Base-by-base conservation (phyloP, 2,329 filamentous ascomycete species). In the Apiospora kogelbergensis region DNA sequence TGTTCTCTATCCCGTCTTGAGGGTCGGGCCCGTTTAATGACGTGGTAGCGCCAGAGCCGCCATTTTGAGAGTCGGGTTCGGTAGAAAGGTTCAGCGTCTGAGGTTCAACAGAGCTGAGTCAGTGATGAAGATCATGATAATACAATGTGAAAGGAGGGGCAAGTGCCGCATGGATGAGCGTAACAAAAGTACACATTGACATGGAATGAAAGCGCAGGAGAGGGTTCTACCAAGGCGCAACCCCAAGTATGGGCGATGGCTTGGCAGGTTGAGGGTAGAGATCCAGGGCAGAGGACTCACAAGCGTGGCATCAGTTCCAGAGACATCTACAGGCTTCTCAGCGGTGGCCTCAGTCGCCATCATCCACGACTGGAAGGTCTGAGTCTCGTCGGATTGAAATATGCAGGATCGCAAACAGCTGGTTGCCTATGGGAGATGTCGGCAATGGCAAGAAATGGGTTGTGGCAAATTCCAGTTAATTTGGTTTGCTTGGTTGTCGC, bases 1-100 rank as follows among this genome's bases (percentile, higher is more conserved):
- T 89, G 76, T 87, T 86, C 74, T 85, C 86, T 73, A 85, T 80
- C 70, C 88, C 87, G 74, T 89, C 83, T 76, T 79, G 79, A 73
- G 82, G 78, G 71, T 78, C 72, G 64, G 77, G 66, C 20, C 85
- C 85, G 77, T 89, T 89, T 79, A 88, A 71, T 64, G 73, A 75
- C 74, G 78, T 78, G 73, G 82, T 76, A 69, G 76, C 79, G 68
- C 84, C 78, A 74, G 78, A 74, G 73, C 79, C 80, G 81, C 78
- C 86, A 87, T 88, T 74, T 70, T 85, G 81, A 72, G 81, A 76
- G 73, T 82, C 79, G 78, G 81, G 78, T 72, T 76, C 78, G 73
- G 77, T 76, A 71, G 75, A 75, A 75, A 74, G 74, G 66, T 76
- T 73, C 76, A 83, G 76, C 69, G 72, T 67, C 73, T 71, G 45